phyloP scores from a whole-genome alignment of 148 eudicot genomes.

The Bassia scoparia region DNA sequence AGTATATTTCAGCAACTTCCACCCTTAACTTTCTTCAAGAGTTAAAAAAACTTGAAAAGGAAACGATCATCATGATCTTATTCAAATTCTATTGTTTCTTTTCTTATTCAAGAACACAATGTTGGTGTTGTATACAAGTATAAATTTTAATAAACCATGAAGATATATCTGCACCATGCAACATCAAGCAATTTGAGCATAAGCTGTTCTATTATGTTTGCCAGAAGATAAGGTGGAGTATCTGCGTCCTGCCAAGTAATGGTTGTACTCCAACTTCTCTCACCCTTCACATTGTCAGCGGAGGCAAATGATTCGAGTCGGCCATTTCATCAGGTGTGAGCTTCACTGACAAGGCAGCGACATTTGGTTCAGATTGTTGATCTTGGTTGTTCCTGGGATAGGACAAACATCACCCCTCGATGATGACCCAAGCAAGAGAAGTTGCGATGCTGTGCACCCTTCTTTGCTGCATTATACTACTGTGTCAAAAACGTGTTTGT shows the following conservation, averaged over 20 bases:
- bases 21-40: no score
- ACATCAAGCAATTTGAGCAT: background rate
- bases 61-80: no score
- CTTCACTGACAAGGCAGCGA: slow-evolving; percentile 23
- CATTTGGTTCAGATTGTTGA: slow-evolving; percentile 22
- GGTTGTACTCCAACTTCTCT: background rate
- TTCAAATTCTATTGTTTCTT: no score
- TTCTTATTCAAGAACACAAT: no score
- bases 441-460: slow-evolving; percentile 30
- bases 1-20: no score
- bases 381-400: slow-evolving; percentile 33
- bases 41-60: no score
- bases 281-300: slow-evolving; percentile 23
- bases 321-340: slow-evolving; percentile 28
- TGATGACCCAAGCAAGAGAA: slow-evolving; percentile 32
- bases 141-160: background rate
- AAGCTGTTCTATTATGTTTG: background rate
- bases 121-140: no score
- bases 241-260: slow-evolving; percentile 17
- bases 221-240: slow-evolving; percentile 22
- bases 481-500: slow-evolving; percentile 16
- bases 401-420: slow-evolving; percentile 28
- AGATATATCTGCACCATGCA: background rate
- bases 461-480: slow-evolving; percentile 21
- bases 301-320: slow-evolving; percentile 26